A percentile compares a stretch with the other conserved stretches of the same genome.
phyloP scores from a whole-genome alignment of 805 yeast genomes.

The Wickerhamiella bombiphila region DNA sequence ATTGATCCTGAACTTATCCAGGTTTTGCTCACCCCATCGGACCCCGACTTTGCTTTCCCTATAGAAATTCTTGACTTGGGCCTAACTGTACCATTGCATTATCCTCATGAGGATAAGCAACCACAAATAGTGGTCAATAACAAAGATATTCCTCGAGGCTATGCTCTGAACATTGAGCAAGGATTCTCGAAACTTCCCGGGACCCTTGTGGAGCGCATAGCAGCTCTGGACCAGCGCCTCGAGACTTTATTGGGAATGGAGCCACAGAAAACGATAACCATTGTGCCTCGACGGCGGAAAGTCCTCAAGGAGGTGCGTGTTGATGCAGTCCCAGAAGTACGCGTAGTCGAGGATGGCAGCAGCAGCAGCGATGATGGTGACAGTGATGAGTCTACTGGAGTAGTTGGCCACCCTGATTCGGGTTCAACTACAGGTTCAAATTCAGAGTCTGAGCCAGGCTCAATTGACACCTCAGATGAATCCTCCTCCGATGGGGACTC shows the following conservation, averaged over 20 bases:
- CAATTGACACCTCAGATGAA: too few species aligned
- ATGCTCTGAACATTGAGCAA: constrained; percentile 46
- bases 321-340: not conserved
- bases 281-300: constrained; percentile 25
- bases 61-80: constrained; percentile 38
- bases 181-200: constrained; percentile 35
- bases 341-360: too few species aligned
- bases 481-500: constrained; percentile 6
- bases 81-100: constrained; percentile 39
- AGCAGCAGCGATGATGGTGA: not conserved
- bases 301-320: not conserved
- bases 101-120: constrained; percentile 29
- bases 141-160: constrained; percentile 57
- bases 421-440: not conserved
- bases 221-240: constrained; percentile 41
- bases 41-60: constrained; percentile 62
- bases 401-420: not conserved
- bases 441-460: too few species aligned
- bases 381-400: not conserved
- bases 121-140: constrained; percentile 32
- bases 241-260: constrained; percentile 46
- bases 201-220: constrained; percentile 38
- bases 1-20: constrained; percentile 14
- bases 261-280: constrained; percentile 46
- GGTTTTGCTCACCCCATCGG: constrained; percentile 33